These are phyloP conservation scores for Xerophyta viscosa DNA, from an alignment of 106 monocot genomes.

Conservation along the genomic window DNA sequence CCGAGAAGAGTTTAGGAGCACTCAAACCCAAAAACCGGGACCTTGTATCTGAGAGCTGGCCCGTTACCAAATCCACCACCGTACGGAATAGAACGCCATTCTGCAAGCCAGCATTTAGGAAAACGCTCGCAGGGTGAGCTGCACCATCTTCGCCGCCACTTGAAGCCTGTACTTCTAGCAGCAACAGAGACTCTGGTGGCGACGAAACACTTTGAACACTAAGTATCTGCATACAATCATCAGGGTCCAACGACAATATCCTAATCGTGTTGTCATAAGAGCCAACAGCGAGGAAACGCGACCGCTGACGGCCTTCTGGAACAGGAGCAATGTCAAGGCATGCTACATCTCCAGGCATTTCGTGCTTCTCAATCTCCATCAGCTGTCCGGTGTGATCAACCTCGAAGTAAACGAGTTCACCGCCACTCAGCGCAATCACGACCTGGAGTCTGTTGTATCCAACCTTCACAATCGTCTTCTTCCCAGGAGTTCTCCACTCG, in stretches of 20 bases:
- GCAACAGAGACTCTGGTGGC: conserved; percentile 88
- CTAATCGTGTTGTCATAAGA: conserved; percentile 94
- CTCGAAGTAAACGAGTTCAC: conserved; percentile 96
- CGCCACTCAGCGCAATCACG: conserved; percentile 94
- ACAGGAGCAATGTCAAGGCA: conserved; percentile 96
- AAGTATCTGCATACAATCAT: conserved; percentile 95
- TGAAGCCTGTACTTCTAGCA: conserved; percentile 93
- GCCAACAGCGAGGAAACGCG: conserved; percentile 93
- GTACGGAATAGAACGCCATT: conserved; percentile 96
- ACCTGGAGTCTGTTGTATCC: conserved; percentile 94
- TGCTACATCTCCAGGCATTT: conserved; percentile 97
- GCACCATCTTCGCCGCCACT: conserved; percentile 96
- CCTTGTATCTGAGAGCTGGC: conserved; percentile 87
- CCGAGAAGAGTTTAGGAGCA: conserved; percentile 89
- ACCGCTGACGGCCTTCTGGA: conserved; percentile 91
- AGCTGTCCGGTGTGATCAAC: conserved; percentile 95
- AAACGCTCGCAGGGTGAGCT: conserved; percentile 93
- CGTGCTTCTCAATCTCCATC: conserved; percentile 97
- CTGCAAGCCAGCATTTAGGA: conserved; percentile 95
- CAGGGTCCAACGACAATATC: conserved; percentile 93
- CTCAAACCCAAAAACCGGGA: conserved; percentile 88
- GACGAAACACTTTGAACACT: conserved; percentile 96
- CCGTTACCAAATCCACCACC: conserved; percentile 95
- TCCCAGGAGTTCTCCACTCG: conserved; percentile 98
- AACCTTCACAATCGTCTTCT: conserved; percentile 98